Conservation (phyloP, 1,284 basidiomycete species). For the Veloboletus limbatus region DNA sequence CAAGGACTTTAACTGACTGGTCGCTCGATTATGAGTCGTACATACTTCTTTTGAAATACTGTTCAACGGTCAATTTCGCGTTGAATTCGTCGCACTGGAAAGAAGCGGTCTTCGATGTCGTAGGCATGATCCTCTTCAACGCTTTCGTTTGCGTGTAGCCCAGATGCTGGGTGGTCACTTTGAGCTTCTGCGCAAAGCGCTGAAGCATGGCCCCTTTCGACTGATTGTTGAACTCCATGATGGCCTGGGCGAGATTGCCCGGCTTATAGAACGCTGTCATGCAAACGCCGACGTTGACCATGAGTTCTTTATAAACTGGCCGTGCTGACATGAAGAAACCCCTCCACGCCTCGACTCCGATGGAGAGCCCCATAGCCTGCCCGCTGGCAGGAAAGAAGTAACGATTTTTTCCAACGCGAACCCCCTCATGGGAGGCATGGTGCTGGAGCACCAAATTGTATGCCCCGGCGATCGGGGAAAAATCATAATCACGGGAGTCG, state of each 20-base stretch:
- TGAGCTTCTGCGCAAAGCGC: conserved; percentile 50
- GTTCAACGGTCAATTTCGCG: conserved; percentile 51
- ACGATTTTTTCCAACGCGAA: conserved; percentile 57
- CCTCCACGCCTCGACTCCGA: conserved; percentile 55
- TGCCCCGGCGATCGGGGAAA: conserved; percentile 55
- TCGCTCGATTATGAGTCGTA: neutral
- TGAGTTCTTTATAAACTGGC: conserved; percentile 59
- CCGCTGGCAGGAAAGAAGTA: conserved; percentile 53
- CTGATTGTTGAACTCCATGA: conserved; percentile 44
- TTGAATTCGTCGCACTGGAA: conserved; percentile 55
- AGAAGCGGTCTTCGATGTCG: conserved; percentile 43
- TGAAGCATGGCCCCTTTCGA: conserved; percentile 49
- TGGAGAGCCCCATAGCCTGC: conserved; percentile 37
- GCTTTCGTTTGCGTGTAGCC: conserved; percentile 52
- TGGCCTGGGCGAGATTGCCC: conserved; percentile 56
- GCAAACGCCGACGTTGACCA: conserved; percentile 73
- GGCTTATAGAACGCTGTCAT: conserved; percentile 70
- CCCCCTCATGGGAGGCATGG: conserved; percentile 50
- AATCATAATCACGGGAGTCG: conserved; percentile 43
- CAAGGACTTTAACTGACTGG: neutral
- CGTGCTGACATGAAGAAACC: conserved; percentile 70
- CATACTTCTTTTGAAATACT: conserved; percentile 61
- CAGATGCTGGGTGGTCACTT: conserved; percentile 55
- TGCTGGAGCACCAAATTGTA: conserved; percentile 65
- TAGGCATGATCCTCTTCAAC: conserved; percentile 44